phyloP scores from a whole-genome alignment of 257 asterid genomes.

The Asclepias syriaca region DNA sequence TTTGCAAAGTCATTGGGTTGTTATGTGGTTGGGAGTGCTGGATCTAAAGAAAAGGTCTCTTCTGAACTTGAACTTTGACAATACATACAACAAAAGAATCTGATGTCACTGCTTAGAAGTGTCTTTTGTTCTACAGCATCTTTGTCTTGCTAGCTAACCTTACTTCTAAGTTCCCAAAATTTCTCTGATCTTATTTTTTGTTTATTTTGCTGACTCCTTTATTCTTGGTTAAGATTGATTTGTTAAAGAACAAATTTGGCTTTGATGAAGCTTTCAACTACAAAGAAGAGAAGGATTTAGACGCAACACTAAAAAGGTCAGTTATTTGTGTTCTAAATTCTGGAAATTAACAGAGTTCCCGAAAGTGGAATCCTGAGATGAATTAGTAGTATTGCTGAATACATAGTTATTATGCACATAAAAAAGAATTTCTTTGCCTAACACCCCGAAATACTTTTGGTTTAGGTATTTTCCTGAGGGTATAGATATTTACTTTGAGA shows the following conservation, averaged over 20 bases:
- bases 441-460: too few species aligned
- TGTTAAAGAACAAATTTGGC: slow-evolving; percentile 29
- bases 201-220: neutral
- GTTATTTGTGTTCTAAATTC: neutral
- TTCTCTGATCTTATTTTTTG: neutral
- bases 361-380: too few species aligned
- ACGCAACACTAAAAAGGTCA: slow-evolving; percentile 27
- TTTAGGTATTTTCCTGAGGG: slow-evolving; percentile 30
- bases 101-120: too few species aligned
- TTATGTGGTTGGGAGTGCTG: slow-evolving; percentile 35
- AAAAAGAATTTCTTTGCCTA: too few species aligned
- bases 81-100: too few species aligned
- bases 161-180: too few species aligned
- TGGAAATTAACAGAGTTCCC: neutral
- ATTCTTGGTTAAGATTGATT: slow-evolving; percentile 19
- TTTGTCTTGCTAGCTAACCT: too few species aligned
- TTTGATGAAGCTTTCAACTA: slow-evolving; percentile 8
- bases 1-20: slow-evolving; percentile 27
- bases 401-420: too few species aligned
- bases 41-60: slow-evolving; percentile 27
- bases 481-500: slow-evolving; percentile 31
- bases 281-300: slow-evolving; percentile 27
- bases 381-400: too few species aligned
- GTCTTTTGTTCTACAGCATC: too few species aligned
- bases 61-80: neutral